These are phyloP conservation scores for Entomortierella lignicola DNA, from an alignment of 192 early-diverging fungal genomes.

Conservation along the genomic window DNA sequence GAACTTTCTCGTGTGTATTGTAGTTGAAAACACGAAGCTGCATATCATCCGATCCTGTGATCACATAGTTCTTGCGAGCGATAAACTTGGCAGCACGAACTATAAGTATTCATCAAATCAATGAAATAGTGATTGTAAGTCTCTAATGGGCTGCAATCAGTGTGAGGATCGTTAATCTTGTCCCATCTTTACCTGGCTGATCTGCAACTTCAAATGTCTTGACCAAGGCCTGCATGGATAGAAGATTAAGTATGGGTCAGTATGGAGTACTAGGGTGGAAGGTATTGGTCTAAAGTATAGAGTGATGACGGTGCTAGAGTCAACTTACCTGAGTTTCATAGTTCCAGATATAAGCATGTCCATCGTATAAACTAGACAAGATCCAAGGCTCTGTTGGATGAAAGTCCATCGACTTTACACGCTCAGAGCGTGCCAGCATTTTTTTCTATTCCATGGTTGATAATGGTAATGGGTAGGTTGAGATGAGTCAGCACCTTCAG, in stretches of 20 bases:
- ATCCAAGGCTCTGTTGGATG: conserved; percentile 99
- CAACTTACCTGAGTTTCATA: conserved; percentile 90
- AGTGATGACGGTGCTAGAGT: conserved; percentile 2
- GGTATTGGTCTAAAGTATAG: not conserved
- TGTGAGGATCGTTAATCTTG: not conserved
- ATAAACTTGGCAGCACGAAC: conserved; percentile 99
- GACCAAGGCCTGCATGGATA: conserved; percentile 75
- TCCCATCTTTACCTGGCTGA: conserved; percentile 75
- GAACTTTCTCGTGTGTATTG: conserved; percentile 99
- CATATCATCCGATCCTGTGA: conserved; percentile 99
- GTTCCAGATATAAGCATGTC: conserved; percentile 98
- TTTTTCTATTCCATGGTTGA: conserved; percentile 52
- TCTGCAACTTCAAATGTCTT: conserved; percentile 98
- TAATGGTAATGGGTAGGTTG: not conserved
- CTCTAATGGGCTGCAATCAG: not conserved
- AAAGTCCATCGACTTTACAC: conserved; percentile 98
- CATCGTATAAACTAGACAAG: conserved; percentile 96
- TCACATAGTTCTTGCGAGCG: conserved; percentile 96
- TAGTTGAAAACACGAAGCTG: conserved; percentile 99
- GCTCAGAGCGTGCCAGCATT: conserved; percentile 84
- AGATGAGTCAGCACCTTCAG: not conserved
- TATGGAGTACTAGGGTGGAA: not conserved
- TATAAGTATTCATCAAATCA: conserved; percentile 27
- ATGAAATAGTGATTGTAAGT: not conserved
- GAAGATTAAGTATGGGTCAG: not conserved